Percentiles rank a stretch among this genome's conserved stretches.
Conservation (phyloP, 2,329 filamentous ascomycete species). For the Didymella keratinophila region DNA sequence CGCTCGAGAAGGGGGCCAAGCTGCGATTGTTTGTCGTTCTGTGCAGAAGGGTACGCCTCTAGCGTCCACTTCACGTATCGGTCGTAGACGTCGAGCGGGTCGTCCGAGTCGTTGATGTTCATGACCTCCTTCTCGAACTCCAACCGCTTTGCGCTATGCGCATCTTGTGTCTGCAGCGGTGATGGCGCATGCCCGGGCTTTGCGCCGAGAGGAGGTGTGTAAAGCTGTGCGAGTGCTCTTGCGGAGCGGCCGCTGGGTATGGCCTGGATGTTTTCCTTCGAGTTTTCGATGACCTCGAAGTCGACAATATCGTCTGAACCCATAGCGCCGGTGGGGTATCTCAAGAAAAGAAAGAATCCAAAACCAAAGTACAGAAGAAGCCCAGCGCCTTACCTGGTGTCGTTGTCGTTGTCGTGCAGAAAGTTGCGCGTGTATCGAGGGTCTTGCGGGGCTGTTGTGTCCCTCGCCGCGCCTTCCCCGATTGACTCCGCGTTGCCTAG, state of each 20-base stretch:
- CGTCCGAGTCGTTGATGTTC: slow-evolving; percentile 83
- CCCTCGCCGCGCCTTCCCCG: slow-evolving; percentile 28
- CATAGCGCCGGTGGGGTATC: slow-evolving; percentile 49
- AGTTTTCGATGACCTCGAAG: slow-evolving; percentile 93
- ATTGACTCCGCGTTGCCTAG: slow-evolving; percentile 26
- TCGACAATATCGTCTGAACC: slow-evolving; percentile 59
- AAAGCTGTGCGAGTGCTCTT: slow-evolving; percentile 82
- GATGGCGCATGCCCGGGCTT: slow-evolving; percentile 57
- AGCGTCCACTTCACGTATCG: slow-evolving; percentile 97
- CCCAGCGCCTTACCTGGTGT: slow-evolving; percentile 15
- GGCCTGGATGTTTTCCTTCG: slow-evolving; percentile 98
- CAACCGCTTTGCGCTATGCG: slow-evolving; percentile 80
- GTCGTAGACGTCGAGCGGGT: slow-evolving; percentile 94
- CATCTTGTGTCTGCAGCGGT: slow-evolving; percentile 75
- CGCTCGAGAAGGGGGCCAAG: slow-evolving; percentile 88
- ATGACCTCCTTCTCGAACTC: slow-evolving; percentile 87
- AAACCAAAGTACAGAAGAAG: slow-evolving; percentile 22
- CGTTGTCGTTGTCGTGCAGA: slow-evolving; percentile 30
- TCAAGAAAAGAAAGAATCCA: slow-evolving; percentile 31
- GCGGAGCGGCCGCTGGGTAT: slow-evolving; percentile 89
- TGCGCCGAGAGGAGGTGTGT: slow-evolving; percentile 66
- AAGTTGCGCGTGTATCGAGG: slow-evolving; percentile 22
- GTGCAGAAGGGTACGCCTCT: slow-evolving; percentile 91
- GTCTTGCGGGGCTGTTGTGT: slow-evolving; percentile 30
- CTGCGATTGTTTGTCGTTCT: slow-evolving; percentile 90